Evolutionary conservation across 129 eudicot genomes (phyloP), one percentile per base, ranked within the genome.

Genomic region (Flaveria linearis): DNA sequence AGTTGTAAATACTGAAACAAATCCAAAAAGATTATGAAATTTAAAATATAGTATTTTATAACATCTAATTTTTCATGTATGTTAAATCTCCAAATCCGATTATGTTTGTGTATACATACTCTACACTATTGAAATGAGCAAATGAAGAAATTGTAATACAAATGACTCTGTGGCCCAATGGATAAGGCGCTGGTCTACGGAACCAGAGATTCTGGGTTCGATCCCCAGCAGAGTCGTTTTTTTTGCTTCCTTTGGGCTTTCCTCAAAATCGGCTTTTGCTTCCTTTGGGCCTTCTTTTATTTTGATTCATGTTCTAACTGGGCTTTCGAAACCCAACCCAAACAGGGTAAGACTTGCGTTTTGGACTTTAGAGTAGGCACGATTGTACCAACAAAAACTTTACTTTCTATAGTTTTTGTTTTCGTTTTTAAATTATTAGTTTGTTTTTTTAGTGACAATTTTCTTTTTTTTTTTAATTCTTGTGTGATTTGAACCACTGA

Each of bases 181-280:
- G 89, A 85, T 85, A 88, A 88, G 92, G 89, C 85, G 89, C 89
- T 88, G 89, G 89, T 88, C 92, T 85, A 88, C 92, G 92, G 65
- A 88, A 88, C 92, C 92, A 82, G 89, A 88, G 89, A 88, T 80
- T 85, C 85, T 87, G 92, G 92, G 89, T 88, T 85, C 89, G 92
- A 85, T 82, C 92, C 92, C 92, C 89, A 84, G 89, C 86, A 72
- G 85, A 87, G 85, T 85, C 92, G 89, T 2, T 0, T 10, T 4
- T 61, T 5, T 62, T 57, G 1, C 0, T 10, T 20, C 3, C 7
- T 25, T 20, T 6, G 30, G 14, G 12, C 64, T 17, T 33, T 55
- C 18, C 18, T 26, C 11, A 3, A 7, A 87, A 84, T 82, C 89
- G 89, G 1, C 0, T 10, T 62, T 57, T 30, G 1, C 0, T 10